Evolutionary conservation across 1,284 basidiomycete genomes (phyloP).

Genomic region (Tremellales sp.): DNA sequence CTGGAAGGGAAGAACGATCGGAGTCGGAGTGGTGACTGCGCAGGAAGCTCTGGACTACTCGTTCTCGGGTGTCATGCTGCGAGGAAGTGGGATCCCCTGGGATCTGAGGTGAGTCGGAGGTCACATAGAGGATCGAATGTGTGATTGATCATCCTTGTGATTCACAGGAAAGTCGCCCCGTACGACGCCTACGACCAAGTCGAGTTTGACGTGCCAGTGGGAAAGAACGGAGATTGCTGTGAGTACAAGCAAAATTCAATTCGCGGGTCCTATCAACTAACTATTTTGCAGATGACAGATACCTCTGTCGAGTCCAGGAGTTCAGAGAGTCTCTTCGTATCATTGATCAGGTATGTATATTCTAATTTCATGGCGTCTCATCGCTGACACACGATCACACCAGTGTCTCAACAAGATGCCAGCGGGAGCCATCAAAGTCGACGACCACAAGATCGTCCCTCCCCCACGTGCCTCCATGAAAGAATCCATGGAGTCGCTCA

Average conservation of each 20-base stretch:
- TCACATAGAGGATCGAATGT: not conserved
- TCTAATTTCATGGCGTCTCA: not conserved
- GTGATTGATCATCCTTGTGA: not conserved
- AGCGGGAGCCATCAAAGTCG: slow-evolving; percentile 85
- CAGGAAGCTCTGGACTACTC: slow-evolving; percentile 89
- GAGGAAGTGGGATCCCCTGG: slow-evolving; percentile 93
- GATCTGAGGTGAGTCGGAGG: slow-evolving; percentile 61
- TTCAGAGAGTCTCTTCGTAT: slow-evolving; percentile 93
- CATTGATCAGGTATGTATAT: slow-evolving; percentile 63
- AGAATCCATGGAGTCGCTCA: slow-evolving; percentile 96
- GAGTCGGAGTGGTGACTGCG: slow-evolving; percentile 85
- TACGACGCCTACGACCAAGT: slow-evolving; percentile 99
- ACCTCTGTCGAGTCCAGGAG: slow-evolving; percentile 96
- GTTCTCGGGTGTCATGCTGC: slow-evolving; percentile 95
- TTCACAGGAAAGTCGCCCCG: slow-evolving; percentile 67
- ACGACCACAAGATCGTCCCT: slow-evolving; percentile 97
- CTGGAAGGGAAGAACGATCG: slow-evolving; percentile 93
- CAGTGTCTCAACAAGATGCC: slow-evolving; percentile 98
- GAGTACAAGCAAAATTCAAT: slow-evolving; percentile 12
- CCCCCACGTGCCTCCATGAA: slow-evolving; percentile 98
- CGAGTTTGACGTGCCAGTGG: slow-evolving; percentile 95
- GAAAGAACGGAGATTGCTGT: slow-evolving; percentile 93
- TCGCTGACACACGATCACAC: no score
- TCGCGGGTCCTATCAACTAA: not conserved
- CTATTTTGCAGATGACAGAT: slow-evolving; percentile 52